Conservation (phyloP, 2,329 filamentous ascomycete genomes). For the Metarhizium album region DNA sequence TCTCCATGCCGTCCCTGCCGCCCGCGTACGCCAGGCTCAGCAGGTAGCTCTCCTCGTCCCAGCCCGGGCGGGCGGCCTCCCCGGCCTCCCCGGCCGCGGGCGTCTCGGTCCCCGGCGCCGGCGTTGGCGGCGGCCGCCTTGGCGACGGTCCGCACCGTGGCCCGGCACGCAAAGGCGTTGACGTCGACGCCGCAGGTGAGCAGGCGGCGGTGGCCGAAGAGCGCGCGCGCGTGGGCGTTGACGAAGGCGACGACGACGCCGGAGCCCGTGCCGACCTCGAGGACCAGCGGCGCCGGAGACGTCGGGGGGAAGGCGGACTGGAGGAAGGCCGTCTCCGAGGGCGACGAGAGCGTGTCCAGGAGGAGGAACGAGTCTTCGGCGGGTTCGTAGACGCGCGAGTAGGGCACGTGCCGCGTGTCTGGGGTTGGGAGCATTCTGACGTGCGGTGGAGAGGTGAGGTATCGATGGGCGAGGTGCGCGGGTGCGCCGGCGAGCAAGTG, state of each 20-base stretch:
- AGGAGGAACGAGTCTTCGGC: constrained; percentile 93
- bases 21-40: constrained; percentile 83
- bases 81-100: constrained; percentile 13
- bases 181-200: constrained; percentile 73
- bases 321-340: constrained; percentile 59
- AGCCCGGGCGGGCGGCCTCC: constrained; percentile 35
- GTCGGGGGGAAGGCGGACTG: constrained; percentile 42
- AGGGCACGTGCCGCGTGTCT: constrained; percentile 82
- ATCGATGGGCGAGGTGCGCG: background rate
- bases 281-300: constrained; percentile 47
- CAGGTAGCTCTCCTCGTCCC: constrained; percentile 73
- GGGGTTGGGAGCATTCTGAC: constrained; percentile 77
- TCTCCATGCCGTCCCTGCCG: constrained; percentile 86
- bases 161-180: constrained; percentile 71
- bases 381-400: constrained; percentile 84
- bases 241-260: constrained; percentile 89
- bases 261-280: constrained; percentile 85
- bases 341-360: constrained; percentile 76
- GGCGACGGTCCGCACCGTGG: constrained; percentile 60
- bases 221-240: constrained; percentile 57
- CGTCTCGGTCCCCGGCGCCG: constrained; percentile 44
- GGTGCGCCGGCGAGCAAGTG: too few species aligned
- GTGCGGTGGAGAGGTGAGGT: background rate
- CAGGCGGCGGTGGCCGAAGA: constrained; percentile 63
- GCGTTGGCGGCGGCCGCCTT: constrained; percentile 27